Conservation (phyloP, 305 asterid species). For the Fraxinus xanthoxyloides region DNA sequence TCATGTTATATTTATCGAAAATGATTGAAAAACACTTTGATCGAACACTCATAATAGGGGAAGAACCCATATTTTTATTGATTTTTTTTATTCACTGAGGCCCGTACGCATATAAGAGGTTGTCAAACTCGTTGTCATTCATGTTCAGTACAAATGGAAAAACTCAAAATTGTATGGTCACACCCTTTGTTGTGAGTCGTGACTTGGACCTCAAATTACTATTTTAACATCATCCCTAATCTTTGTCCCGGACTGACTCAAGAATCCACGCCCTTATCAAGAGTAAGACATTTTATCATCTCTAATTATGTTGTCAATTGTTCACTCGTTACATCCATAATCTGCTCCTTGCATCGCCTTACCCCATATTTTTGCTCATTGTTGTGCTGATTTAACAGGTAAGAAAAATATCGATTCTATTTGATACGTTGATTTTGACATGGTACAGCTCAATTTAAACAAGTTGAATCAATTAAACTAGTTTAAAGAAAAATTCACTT, state of each 20-base stretch:
- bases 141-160: too few relatives aligned
- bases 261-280: too few relatives aligned
- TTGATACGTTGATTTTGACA: neutral
- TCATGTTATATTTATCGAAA: too few relatives aligned
- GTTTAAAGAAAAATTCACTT: neutral
- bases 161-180: neutral
- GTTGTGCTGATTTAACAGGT: neutral
- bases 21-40: too few relatives aligned
- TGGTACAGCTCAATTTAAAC: neutral
- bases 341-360: neutral
- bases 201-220: neutral
- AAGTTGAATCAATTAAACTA: neutral
- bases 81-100: too few relatives aligned
- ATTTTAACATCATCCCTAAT: neutral
- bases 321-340: neutral
- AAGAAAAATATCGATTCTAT: neutral
- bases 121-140: too few relatives aligned
- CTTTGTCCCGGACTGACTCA: too few relatives aligned
- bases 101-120: too few relatives aligned
- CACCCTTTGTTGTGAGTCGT: neutral
- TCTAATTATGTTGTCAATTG: too few relatives aligned
- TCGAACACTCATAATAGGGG: too few relatives aligned
- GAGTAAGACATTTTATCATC: too few relatives aligned
- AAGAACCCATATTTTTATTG: too few relatives aligned
- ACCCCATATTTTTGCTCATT: neutral